A percentile compares a stretch with the other conserved stretches of the same genome.
These are phyloP conservation scores for Anacardium occidentale DNA, from an alignment of 345 rosid species.

Conservation along the genomic window DNA sequence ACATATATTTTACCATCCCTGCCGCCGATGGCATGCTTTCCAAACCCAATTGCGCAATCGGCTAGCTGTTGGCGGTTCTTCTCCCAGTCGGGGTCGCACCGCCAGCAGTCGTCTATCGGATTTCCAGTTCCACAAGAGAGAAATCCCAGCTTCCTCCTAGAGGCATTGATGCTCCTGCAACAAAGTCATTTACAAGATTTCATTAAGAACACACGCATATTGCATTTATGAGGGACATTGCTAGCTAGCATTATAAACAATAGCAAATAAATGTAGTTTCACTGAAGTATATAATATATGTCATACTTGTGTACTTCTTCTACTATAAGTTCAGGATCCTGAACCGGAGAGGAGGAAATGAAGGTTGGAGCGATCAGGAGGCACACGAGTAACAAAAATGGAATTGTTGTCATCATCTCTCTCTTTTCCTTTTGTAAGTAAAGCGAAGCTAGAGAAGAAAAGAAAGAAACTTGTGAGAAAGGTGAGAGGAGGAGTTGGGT, in stretches of 20 bases:
- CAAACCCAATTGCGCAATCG: conserved; percentile 61
- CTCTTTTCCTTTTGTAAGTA: not conserved
- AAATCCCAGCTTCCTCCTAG: conserved; percentile 57
- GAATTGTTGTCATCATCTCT: conserved; percentile 24
- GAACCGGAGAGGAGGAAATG: conserved; percentile 43
- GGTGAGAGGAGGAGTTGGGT: conserved; percentile 3
- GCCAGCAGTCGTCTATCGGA: conserved; percentile 71
- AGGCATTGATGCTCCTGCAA: conserved; percentile 52
- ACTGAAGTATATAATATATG: not conserved
- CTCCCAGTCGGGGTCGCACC: conserved; percentile 57
- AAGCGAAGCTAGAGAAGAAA: not conserved
- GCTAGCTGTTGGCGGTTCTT: conserved; percentile 55
- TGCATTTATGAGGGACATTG: not conserved
- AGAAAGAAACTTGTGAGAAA: conserved; percentile 3
- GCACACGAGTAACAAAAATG: not conserved
- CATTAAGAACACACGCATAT: too few relatives aligned
- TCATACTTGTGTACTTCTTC: conserved; percentile 47
- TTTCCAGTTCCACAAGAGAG: conserved; percentile 66
- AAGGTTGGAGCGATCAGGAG: conserved; percentile 32
- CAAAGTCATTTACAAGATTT: not conserved
- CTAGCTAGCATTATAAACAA: not conserved
- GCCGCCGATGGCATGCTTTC: conserved; percentile 66
- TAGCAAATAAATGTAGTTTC: too few relatives aligned
- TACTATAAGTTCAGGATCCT: conserved; percentile 52
- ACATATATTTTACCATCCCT: conserved; percentile 59